phyloP scores from a whole-genome alignment of 2,329 filamentous ascomycete genomes.

The Nakataea oryzae region DNA sequence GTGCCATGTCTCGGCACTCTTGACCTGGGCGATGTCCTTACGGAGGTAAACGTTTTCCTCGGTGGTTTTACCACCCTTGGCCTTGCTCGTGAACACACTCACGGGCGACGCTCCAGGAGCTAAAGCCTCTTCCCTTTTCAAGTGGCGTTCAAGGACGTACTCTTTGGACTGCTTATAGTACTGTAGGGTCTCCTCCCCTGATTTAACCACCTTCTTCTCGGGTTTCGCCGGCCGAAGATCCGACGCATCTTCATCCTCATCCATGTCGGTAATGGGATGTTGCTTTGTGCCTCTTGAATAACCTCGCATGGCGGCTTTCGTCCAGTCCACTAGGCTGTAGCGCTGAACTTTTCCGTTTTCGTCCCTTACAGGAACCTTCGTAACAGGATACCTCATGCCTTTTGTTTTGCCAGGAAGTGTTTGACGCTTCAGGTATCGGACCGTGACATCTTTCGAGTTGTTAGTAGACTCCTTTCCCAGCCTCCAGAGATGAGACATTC shows the following conservation, averaged over 20 bases:
- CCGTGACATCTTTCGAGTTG: constrained; percentile 65
- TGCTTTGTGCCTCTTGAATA: constrained; percentile 46
- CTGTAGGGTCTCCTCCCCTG: constrained; percentile 73
- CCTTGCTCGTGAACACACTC: constrained; percentile 63
- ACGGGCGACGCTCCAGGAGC: constrained; percentile 57
- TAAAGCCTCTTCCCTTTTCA: constrained; percentile 87
- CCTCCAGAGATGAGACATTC: no score
- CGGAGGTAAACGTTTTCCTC: constrained; percentile 75
- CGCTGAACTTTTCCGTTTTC: constrained; percentile 65
- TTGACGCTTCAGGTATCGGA: constrained; percentile 76
- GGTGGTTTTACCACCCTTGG: constrained; percentile 62
- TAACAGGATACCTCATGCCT: constrained; percentile 64
- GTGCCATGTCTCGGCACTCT: constrained; percentile 94
- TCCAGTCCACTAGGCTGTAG: constrained; percentile 81
- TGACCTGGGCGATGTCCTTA: constrained; percentile 71
- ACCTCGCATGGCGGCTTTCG: constrained; percentile 65
- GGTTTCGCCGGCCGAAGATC: constrained; percentile 65
- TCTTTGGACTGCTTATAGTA: constrained; percentile 81
- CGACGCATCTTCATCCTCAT: constrained; percentile 68
- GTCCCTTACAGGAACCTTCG: constrained; percentile 74
- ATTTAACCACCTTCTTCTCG: constrained; percentile 62
- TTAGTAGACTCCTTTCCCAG: no score
- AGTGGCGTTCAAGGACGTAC: constrained; percentile 74
- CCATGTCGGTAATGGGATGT: constrained; percentile 54
- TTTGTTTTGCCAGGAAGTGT: constrained; percentile 84